Base-by-base conservation (phyloP, 805 yeast species). In the Teunomyces lycoperdinae region DNA sequence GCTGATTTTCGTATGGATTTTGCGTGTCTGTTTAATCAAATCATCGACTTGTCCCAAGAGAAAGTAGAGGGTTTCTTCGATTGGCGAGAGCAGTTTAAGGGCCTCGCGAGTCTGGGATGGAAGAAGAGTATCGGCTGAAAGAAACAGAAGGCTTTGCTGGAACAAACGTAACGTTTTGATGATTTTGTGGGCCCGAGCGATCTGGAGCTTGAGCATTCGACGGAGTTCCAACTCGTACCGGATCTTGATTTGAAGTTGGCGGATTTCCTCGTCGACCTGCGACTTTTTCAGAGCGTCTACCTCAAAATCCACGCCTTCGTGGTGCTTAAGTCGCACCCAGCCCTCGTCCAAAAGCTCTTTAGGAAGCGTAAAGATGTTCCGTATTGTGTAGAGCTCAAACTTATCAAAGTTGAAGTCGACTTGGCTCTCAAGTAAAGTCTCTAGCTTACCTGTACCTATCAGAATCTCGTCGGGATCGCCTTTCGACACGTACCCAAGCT, bases 401-500 rank as follows among this genome's bases (percentile, higher is more conserved):
- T 85, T 85, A 63, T 91, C 97, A 62, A 89, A 90, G 61, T 87
- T 87, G 55, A 76, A 76, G 66, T 90, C 96, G 9, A 90, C 85
- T 0, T 84, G 77, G 50, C 81, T 78, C 58, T 87, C 96, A 47
- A 91, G 58, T 20, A 87, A 63, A 0, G 90, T 81, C 57, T 90
- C 96, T 36, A 90, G 67, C 59, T 85, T 82, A 0, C 89, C 94
- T 0, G 92, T 83, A 0, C 97, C 96, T n/a, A 78, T 58, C 51
- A 79, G 80, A 2, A 89, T 81, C 51, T 87, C 95, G 17, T 71
- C 73, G 10, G 34, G 45, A 13, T 14, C 31, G 38, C 38, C 38
- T n/a, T 62, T 50, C 27, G 45, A 36, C 3, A 48, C 26, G 11
- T 20, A 17, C 3, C 27, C 35, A 13, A 61, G 61, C 34, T 58